Percentiles rank a stretch among this genome's conserved stretches.
Evolutionary conservation across 2,329 filamentous ascomycete species (phyloP).

Genomic region (Rutstroemia sp.): DNA sequence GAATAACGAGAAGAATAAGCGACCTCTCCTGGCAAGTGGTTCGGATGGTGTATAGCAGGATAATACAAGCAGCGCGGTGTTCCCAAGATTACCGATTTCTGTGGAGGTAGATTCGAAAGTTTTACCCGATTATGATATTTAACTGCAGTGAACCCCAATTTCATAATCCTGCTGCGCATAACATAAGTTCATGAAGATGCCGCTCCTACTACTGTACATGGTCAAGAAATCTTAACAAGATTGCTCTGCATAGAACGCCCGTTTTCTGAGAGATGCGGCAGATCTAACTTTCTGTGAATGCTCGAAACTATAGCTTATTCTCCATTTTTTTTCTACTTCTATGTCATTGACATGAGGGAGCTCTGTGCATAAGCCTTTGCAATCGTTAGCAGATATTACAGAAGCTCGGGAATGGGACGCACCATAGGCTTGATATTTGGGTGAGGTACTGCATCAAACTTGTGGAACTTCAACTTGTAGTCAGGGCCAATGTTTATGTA

Average conservation of each 20-base stretch:
- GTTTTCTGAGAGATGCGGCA: background rate
- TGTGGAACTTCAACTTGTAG: slow-evolving; percentile 83
- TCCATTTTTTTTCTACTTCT: background rate
- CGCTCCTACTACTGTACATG: slow-evolving; percentile 3
- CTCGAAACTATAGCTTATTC: background rate
- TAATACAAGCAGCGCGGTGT: too few relatives aligned
- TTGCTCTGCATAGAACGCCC: background rate
- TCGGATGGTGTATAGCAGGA: too few relatives aligned
- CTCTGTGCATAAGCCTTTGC: slow-evolving; percentile 73
- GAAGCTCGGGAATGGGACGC: slow-evolving; percentile 21
- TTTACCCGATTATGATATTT: too few relatives aligned
- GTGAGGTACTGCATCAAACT: slow-evolving; percentile 95
- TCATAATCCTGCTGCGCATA: background rate
- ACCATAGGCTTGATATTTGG: slow-evolving; percentile 92
- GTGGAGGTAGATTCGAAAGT: too few relatives aligned
- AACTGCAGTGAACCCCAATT: too few relatives aligned
- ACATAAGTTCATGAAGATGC: background rate
- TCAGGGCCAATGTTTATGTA: slow-evolving; percentile 95
- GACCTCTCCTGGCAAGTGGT: too few relatives aligned
- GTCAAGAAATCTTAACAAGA: background rate
- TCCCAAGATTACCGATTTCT: too few relatives aligned
- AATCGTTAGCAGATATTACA: slow-evolving; percentile 10
- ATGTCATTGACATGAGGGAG: slow-evolving; percentile 58
- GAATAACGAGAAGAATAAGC: too few relatives aligned
- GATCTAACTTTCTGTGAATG: slow-evolving; percentile 3